Evolutionary conservation across 2,329 filamentous ascomycete species (phyloP).

Genomic region (Coniochaeta hoffmannii): DNA sequence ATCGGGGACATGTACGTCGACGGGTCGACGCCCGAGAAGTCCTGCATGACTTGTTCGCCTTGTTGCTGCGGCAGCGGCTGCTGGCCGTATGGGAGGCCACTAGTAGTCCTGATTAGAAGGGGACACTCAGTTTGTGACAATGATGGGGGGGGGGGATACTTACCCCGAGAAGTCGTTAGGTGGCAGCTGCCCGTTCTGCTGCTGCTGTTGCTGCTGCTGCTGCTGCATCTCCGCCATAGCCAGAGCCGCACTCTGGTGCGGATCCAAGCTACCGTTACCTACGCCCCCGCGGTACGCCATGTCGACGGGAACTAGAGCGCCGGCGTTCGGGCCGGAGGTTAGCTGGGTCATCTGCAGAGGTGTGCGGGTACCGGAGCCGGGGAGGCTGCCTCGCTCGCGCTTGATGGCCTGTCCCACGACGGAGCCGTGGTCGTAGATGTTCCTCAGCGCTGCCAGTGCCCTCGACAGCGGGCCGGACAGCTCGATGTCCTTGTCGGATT

Average conservation of each 20-base stretch:
- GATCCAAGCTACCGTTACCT: slow-evolving; percentile 27
- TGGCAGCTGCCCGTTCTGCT: slow-evolving; percentile 35
- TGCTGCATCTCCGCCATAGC: slow-evolving; percentile 62
- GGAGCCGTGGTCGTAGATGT: slow-evolving; percentile 59
- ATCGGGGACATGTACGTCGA: slow-evolving; percentile 56
- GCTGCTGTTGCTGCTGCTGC: slow-evolving; percentile 50
- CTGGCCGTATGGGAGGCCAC: background rate
- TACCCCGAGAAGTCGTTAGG: slow-evolving; percentile 32
- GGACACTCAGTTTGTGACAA: background rate
- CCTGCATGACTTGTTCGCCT: slow-evolving; percentile 26
- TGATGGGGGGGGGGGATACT: slow-evolving; percentile 6
- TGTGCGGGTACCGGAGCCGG: slow-evolving; percentile 37
- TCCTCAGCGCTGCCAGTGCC: slow-evolving; percentile 53
- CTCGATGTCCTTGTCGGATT: slow-evolving; percentile 53
- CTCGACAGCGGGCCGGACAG: slow-evolving; percentile 54
- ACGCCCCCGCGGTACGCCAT: slow-evolving; percentile 13
- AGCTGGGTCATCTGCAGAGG: slow-evolving; percentile 25
- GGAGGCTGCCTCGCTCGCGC: slow-evolving; percentile 37
- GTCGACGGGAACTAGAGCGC: background rate
- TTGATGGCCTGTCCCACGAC: slow-evolving; percentile 41
- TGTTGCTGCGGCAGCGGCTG: background rate
- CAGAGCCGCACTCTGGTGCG: slow-evolving; percentile 54
- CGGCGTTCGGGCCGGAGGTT: slow-evolving; percentile 9
- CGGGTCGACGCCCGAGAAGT: slow-evolving; percentile 43
- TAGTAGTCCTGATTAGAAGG: background rate